Conservation (phyloP, 1,139 yeast species). For the Zygosaccharomyces sapae region DNA sequence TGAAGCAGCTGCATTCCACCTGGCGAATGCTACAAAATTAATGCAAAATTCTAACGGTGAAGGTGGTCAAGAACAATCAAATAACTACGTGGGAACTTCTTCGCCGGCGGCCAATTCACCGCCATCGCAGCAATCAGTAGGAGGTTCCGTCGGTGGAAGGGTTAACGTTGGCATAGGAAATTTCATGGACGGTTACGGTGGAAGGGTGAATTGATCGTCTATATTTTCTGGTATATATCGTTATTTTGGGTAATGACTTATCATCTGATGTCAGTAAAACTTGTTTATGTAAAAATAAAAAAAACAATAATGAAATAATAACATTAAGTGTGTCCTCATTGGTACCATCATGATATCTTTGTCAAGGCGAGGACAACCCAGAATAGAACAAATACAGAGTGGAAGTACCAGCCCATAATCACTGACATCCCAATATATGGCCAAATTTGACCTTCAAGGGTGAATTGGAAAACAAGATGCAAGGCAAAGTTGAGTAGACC, state of each 20-base stretch:
- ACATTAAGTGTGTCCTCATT: not conserved
- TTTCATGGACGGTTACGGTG: conserved; percentile 21
- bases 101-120: conserved; percentile 21
- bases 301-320: not conserved
- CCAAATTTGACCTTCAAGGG: conserved; percentile 21
- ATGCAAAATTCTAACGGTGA: conserved; percentile 26
- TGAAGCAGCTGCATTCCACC: conserved; percentile 32
- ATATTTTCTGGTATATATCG: not conserved
- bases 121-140: conserved; percentile 18
- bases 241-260: not conserved
- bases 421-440: conserved; percentile 21
- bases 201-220: conserved; percentile 22
- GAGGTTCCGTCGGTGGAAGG: conserved; percentile 22
- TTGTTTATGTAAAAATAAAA: not conserved
- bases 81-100: conserved; percentile 11
- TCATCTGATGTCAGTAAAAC: not conserved
- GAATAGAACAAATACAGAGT: conserved; percentile 17
- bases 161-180: conserved; percentile 26
- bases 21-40: conserved; percentile 30
- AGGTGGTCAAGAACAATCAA: conserved; percentile 7
- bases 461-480: conserved; percentile 18
- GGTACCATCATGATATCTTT: not conserved
- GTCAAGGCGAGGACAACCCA: not conserved
- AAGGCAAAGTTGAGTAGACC: conserved; percentile 15
- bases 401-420: conserved; percentile 16